phyloP scores from a whole-genome alignment of 495 filamentous ascomycete genomes.

The Penicillium silybi region DNA sequence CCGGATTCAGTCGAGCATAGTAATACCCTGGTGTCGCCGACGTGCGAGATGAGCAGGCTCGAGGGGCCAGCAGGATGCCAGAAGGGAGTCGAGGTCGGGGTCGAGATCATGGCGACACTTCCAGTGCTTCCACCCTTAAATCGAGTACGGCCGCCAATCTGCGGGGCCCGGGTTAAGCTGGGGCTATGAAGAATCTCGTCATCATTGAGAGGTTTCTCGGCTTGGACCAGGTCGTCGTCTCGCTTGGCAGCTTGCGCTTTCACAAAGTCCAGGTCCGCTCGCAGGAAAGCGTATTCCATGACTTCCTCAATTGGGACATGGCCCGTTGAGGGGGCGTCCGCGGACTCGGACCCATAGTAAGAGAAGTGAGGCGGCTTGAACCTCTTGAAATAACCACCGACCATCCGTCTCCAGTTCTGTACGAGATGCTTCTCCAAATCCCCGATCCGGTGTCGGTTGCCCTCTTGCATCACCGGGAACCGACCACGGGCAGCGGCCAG shows the following conservation, averaged over 20 bases:
- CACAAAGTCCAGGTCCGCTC: constrained; percentile 89
- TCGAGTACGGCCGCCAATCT: constrained; percentile 65
- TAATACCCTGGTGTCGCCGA: constrained; percentile 87
- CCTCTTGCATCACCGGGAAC: constrained; percentile 39
- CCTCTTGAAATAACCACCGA: constrained; percentile 90
- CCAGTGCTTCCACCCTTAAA: constrained; percentile 93
- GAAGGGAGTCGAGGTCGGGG: constrained; percentile 84
- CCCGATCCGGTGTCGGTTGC: constrained; percentile 30
- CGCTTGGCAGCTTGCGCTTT: constrained; percentile 73
- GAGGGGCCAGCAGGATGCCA: constrained; percentile 87
- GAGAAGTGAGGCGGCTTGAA: constrained; percentile 72
- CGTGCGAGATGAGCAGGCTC: constrained; percentile 82
- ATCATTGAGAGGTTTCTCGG: constrained; percentile 73
- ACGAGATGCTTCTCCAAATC: constrained; percentile 66
- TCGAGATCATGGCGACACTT: constrained; percentile 83
- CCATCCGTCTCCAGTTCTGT: constrained; percentile 71
- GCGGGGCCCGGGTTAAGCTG: constrained; percentile 47
- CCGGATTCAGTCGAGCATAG: constrained; percentile 80
- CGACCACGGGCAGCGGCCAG: constrained; percentile 5
- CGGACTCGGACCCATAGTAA: constrained; percentile 23
- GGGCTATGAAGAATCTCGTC: constrained; percentile 73
- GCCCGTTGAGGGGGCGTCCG: constrained; percentile 2
- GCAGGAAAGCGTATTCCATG: constrained; percentile 86
- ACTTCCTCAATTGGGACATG: constrained; percentile 45
- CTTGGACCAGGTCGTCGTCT: constrained; percentile 61